Percentiles rank a stretch among this genome's conserved stretches.
Evolutionary conservation across 495 filamentous ascomycete species (phyloP).

Genomic region (Penicillium pulvis): DNA sequence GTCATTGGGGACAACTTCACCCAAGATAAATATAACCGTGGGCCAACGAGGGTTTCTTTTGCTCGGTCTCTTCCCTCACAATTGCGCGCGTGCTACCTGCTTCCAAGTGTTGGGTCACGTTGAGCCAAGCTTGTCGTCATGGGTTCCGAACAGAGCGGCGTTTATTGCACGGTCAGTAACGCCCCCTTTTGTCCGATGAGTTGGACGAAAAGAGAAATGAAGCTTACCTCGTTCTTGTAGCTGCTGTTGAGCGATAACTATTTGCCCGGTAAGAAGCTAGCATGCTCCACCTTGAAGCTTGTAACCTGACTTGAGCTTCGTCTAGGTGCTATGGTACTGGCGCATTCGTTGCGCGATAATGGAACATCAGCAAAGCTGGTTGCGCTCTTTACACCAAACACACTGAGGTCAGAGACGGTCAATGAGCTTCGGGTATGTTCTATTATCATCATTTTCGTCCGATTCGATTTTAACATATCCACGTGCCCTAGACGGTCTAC

Average conservation of each 20-base stretch:
- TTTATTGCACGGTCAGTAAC: slow-evolving; percentile 59
- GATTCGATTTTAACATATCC: slow-evolving; percentile 2
- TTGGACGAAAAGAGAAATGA: not conserved
- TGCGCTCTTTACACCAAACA: slow-evolving; percentile 78
- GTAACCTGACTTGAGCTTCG: slow-evolving; percentile 17
- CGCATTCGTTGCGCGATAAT: slow-evolving; percentile 91
- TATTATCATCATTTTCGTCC: not conserved
- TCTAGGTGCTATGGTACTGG: slow-evolving; percentile 86
- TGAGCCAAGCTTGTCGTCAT: slow-evolving; percentile 29
- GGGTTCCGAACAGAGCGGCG: slow-evolving; percentile 38
- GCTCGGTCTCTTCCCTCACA: slow-evolving; percentile 6
- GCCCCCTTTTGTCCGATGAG: not conserved
- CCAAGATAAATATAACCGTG: slow-evolving; percentile 16
- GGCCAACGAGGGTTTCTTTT: slow-evolving; percentile 10
- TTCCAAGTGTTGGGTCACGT: slow-evolving; percentile 2
- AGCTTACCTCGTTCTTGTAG: slow-evolving; percentile 47
- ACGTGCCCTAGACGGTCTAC: slow-evolving; percentile 66
- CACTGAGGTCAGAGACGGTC: slow-evolving; percentile 69
- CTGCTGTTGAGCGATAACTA: slow-evolving; percentile 90
- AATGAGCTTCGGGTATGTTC: slow-evolving; percentile 70
- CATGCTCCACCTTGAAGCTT: slow-evolving; percentile 6
- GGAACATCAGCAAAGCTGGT: slow-evolving; percentile 85
- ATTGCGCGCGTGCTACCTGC: slow-evolving; percentile 5
- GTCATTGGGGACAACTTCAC: slow-evolving; percentile 6
- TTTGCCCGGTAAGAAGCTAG: slow-evolving; percentile 68